Conservation (phyloP, 2,329 filamentous ascomycete genomes). For the Arthrocladium fulminans region DNA sequence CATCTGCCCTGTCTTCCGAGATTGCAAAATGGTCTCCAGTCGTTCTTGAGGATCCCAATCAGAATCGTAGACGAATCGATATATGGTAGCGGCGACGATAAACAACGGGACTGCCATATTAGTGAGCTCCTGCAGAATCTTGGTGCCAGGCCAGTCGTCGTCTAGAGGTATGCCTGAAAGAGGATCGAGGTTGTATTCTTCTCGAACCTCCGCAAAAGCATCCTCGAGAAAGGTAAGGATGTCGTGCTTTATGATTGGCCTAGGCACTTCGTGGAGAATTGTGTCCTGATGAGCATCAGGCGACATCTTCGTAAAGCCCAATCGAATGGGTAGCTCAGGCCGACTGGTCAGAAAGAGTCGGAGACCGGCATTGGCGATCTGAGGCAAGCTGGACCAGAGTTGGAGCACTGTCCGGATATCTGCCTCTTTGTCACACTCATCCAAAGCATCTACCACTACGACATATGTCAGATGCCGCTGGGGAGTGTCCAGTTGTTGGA, state of each 20-base stretch:
- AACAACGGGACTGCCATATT: constrained; percentile 26
- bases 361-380: constrained; percentile 14
- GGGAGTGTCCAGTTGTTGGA: constrained; percentile 10
- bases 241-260: constrained; percentile 3
- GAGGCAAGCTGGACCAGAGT: constrained; percentile 16
- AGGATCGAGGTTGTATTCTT: constrained; percentile 7
- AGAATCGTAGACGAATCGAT: constrained; percentile 23
- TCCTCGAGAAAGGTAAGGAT: constrained; percentile 4
- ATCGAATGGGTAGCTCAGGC: constrained; percentile 22
- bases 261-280: constrained; percentile 9
- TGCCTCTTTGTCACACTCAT: constrained; percentile 26
- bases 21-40: constrained; percentile 5
- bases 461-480: constrained; percentile 11
- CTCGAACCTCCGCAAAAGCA: constrained; percentile 5
- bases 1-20: constrained; percentile 6
- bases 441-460: constrained; percentile 26
- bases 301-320: constrained; percentile 19
- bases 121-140: constrained; percentile 22
- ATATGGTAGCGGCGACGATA: constrained; percentile 24
- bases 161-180: constrained; percentile 10
- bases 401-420: constrained; percentile 21
- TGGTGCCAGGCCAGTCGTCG: constrained; percentile 23
- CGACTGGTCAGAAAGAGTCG: constrained; percentile 25
- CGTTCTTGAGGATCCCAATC: constrained; percentile 12
- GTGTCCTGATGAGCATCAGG: constrained; percentile 19